Evolutionary conservation across 1,284 basidiomycete genomes (phyloP), one percentile per base, ranked within the genome.

Genomic region (Stygiomarasmius scandens): DNA sequence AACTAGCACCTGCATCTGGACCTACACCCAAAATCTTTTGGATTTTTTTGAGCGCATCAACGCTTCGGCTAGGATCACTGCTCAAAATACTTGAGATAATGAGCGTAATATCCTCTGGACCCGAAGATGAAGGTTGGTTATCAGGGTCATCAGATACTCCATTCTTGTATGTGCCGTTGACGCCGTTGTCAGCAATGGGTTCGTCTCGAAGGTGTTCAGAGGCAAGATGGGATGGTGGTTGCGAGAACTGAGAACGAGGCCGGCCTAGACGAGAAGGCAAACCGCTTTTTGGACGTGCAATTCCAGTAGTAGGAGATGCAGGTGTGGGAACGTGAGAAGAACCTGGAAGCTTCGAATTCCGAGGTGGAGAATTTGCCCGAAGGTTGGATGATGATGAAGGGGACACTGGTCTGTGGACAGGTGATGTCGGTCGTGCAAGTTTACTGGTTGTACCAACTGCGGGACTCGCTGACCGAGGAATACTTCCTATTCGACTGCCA

Each of bases 31-130:
- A 77, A 58, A 92, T 86, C 65, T 86, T 88, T 69, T 97, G 93
- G 43, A 96, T 84, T 66, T 87, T 89, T 77, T 99, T 99, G 66
- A 99, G 79, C 0, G 94, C 94, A 57, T 96, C 92, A n/a, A 98
- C 94, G 65, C 93, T 93, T 48, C 89, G 83, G 25, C 85, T 78
- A 0, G 93, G 82, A 74, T 97, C 93, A 62, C 87, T 92, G 70
- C 90, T 94, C 55, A 93, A 78, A 52, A 95, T 92, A 59, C 86
- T 91, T 20, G 90, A 93, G 55, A 93, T 93, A 9, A 84, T 87
- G 56, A 92, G 77, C 2, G 87, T 85, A 59, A 93, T 87, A 63
- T 86, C 86, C 57, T 89, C 86, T 6, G 81, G 60, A 10, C 64
- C 70, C 6, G 67, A 51, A 23, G 61, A 67, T 32, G 55, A 38